A percentile compares a stretch with the other conserved stretches of the same genome.
Conservation (phyloP, 2,329 filamentous ascomycete genomes). For the Phyllosticta citribraziliensis region DNA sequence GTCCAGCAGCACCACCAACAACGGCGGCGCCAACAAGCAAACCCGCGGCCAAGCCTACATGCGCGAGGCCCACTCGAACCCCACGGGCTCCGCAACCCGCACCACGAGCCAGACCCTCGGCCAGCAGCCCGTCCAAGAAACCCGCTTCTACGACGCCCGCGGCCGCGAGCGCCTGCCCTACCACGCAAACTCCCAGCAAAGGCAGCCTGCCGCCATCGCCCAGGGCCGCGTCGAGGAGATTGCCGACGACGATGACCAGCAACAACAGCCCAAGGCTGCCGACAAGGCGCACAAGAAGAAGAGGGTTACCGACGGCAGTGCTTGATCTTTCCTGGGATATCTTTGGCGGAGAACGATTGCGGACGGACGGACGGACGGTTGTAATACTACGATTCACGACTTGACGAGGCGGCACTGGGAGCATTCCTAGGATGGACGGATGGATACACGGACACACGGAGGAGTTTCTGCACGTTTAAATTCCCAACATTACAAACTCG, state of each 20-base stretch:
- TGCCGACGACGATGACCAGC: not conserved
- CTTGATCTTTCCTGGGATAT: not conserved
- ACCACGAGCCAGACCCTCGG: slow-evolving; percentile 21
- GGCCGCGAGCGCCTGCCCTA: slow-evolving; percentile 18
- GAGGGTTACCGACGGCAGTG: not conserved
- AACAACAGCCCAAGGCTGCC: not conserved
- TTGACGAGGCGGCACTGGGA: not conserved
- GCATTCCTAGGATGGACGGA: not conserved
- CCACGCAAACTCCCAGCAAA: not conserved
- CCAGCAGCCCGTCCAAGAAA: slow-evolving; percentile 18
- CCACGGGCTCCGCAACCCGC: slow-evolving; percentile 18
- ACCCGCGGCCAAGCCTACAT: slow-evolving; percentile 16
- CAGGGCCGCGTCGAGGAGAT: slow-evolving; percentile 4
- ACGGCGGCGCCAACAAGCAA: slow-evolving; percentile 15
- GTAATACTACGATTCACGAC: not conserved
- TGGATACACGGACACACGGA: too few relatives aligned
- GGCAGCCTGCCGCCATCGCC: not conserved
- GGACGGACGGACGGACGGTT: not conserved
- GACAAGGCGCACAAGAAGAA: not conserved
- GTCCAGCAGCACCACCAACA: slow-evolving; percentile 12
- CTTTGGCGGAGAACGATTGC: not conserved
- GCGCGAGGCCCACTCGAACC: slow-evolving; percentile 17
- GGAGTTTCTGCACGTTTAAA: too few relatives aligned
- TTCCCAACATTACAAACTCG: too few relatives aligned
- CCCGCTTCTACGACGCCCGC: slow-evolving; percentile 19